These are phyloP conservation scores for Aspergillus bertholletiae DNA, from an alignment of 495 filamentous ascomycete species.

Conservation along the genomic window DNA sequence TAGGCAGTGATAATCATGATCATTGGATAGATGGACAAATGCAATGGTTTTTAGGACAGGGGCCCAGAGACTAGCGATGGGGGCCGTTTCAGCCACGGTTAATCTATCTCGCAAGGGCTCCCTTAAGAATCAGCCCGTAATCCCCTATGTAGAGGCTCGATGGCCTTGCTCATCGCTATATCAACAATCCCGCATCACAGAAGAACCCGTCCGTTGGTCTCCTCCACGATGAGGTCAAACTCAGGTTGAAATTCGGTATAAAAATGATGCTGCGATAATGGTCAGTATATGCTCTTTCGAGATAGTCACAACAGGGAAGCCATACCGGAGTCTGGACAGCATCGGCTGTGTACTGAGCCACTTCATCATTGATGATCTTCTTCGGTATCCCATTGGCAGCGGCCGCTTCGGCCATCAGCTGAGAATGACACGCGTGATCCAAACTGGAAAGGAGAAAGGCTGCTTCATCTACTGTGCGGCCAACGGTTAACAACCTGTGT, in stretches of 20 bases:
- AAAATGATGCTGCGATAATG: constrained; percentile 36
- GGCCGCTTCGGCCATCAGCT: constrained; percentile 63
- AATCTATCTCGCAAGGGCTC: too few relatives aligned
- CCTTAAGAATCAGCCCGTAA: not conserved
- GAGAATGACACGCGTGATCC: constrained; percentile 63
- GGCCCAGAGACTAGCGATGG: not conserved
- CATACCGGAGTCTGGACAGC: constrained; percentile 39
- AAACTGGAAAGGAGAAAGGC: constrained; percentile 66
- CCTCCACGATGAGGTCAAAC: constrained; percentile 42
- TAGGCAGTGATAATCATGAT: not conserved
- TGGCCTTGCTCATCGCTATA: not conserved
- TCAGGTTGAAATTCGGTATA: constrained; percentile 47
- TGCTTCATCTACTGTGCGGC: constrained; percentile 61
- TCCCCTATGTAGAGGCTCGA: not conserved
- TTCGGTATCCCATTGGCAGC: constrained; percentile 53
- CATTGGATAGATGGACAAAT: not conserved
- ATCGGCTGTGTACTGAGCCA: constrained; percentile 38
- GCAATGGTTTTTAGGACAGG: not conserved
- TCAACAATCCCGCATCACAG: constrained; percentile 17
- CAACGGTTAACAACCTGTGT: constrained; percentile 54
- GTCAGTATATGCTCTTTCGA: constrained; percentile 6
- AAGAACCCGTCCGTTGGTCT: constrained; percentile 39
- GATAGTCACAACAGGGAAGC: not conserved
- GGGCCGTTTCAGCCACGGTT: not conserved
- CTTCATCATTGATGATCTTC: constrained; percentile 45